Evolutionary conservation across 495 filamentous ascomycete species (phyloP).

Genomic region (Aspergillus hancockii): DNA sequence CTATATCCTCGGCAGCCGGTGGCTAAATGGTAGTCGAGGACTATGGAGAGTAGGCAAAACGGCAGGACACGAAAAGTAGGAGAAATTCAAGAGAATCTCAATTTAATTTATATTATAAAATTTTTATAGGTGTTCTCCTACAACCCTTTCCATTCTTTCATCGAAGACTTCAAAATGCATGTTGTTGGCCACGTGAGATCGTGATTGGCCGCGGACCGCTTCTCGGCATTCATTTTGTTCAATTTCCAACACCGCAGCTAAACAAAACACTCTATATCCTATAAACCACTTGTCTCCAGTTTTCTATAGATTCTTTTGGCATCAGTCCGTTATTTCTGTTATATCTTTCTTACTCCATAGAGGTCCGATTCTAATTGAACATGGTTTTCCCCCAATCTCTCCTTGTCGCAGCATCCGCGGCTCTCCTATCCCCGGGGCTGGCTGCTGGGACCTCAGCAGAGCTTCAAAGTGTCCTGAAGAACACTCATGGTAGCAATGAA

Average conservation of each 20-base stretch:
- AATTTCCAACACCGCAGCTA: neutral
- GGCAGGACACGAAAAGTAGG: neutral
- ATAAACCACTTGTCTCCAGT: neutral
- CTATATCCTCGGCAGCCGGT: too few relatives aligned
- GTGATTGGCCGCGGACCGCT: slow-evolving; percentile 10
- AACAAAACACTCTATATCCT: neutral
- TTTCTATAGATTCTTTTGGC: neutral
- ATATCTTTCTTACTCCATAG: neutral
- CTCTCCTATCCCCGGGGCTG: slow-evolving; percentile 26
- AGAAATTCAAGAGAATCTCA: neutral
- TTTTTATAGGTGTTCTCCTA: neutral
- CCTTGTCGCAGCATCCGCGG: slow-evolving; percentile 24
- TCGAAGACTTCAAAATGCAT: neutral
- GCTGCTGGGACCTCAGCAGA: slow-evolving; percentile 32
- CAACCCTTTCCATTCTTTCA: neutral
- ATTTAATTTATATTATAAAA: neutral
- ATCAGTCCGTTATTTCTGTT: neutral
- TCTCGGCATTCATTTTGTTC: slow-evolving; percentile 5
- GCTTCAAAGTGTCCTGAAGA: slow-evolving; percentile 44
- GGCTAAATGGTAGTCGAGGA: neutral
- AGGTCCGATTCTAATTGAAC: neutral
- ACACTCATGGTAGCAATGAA: slow-evolving; percentile 42
- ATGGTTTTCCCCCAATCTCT: slow-evolving; percentile 23
- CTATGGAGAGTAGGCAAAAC: too few relatives aligned
- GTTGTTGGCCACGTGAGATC: slow-evolving; percentile 10